A percentile compares a stretch with the other conserved stretches of the same genome.
Evolutionary conservation across 768 basidiomycete species (phyloP).

Genomic region (Piloderma croceum): DNA sequence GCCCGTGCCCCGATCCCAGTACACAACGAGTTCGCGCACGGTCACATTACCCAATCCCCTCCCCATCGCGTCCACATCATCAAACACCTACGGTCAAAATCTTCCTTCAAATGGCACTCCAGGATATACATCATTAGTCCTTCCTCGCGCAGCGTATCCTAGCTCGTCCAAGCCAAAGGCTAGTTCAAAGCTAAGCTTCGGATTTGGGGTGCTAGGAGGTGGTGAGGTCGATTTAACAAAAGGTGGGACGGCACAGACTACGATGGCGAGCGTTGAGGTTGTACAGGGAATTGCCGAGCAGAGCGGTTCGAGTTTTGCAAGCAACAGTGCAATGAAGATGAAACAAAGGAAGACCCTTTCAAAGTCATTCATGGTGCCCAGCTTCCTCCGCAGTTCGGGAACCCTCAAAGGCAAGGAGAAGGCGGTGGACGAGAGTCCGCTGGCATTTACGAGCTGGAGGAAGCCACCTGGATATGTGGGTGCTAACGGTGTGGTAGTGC

Average conservation of each 20-base stretch:
- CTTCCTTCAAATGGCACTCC: conserved; percentile 52
- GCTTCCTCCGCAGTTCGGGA: conserved; percentile 7
- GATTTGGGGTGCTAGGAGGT: conserved; percentile 20
- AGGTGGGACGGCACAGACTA: conserved; percentile 76
- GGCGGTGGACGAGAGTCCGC: conserved; percentile 19
- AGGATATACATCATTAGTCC: conserved; percentile 49
- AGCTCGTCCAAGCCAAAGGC: neutral
- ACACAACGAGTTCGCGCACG: no score
- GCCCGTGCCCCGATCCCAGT: no score
- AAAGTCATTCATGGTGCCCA: no score
- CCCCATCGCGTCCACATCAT: conserved; percentile 1
- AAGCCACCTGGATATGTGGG: conserved; percentile 71
- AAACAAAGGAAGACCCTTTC: conserved; percentile 10
- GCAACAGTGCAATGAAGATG: conserved; percentile 7
- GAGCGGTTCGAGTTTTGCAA: no score
- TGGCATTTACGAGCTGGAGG: conserved; percentile 68
- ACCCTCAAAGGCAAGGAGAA: conserved; percentile 8
- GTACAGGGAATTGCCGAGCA: conserved; percentile 46
- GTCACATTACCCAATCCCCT: neutral
- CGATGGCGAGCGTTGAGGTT: conserved; percentile 85
- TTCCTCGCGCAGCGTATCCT: conserved; percentile 43
- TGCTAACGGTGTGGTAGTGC: conserved; percentile 66
- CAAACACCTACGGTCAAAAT: conserved; percentile 4
- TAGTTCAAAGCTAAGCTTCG: neutral
- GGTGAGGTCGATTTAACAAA: conserved; percentile 68